Conservation (phyloP, 2,329 filamentous ascomycete genomes). For the Neurospora crassa region DNA sequence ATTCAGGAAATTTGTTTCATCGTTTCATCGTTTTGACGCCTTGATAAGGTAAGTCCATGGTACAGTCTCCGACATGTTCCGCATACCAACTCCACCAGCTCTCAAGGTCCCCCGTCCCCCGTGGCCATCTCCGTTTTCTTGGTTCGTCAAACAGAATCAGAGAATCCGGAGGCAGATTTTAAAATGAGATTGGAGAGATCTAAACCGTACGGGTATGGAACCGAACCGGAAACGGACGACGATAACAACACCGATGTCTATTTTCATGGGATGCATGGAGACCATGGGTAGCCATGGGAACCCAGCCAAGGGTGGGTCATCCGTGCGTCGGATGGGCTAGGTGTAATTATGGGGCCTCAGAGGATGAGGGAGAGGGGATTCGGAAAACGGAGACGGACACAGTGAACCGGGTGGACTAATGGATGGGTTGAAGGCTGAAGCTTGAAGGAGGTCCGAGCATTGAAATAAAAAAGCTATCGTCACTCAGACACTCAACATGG, state of each 20-base stretch:
- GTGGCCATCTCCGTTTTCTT: background rate
- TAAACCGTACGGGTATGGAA: background rate
- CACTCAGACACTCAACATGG: background rate
- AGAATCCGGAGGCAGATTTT: background rate
- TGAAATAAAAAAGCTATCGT: background rate
- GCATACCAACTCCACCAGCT: background rate
- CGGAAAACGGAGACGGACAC: background rate
- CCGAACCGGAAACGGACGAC: background rate
- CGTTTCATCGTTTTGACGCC: background rate
- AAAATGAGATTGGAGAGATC: background rate
- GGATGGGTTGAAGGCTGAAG: background rate
- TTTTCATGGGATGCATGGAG: background rate
- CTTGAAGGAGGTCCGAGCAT: background rate
- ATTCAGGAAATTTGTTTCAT: background rate
- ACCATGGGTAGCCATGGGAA: background rate
- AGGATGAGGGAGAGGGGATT: background rate
- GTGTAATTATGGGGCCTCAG: background rate
- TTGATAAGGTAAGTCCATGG: background rate
- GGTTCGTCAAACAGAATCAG: background rate
- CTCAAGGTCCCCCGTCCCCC: background rate
- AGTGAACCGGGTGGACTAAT: background rate
- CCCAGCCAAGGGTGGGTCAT: no score
- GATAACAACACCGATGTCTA: background rate
- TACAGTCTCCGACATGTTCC: background rate
- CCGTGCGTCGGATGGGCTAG: background rate